Evolutionary conservation across 2,329 filamentous ascomycete species (phyloP).

Genomic region (Shiraia bambusicola): DNA sequence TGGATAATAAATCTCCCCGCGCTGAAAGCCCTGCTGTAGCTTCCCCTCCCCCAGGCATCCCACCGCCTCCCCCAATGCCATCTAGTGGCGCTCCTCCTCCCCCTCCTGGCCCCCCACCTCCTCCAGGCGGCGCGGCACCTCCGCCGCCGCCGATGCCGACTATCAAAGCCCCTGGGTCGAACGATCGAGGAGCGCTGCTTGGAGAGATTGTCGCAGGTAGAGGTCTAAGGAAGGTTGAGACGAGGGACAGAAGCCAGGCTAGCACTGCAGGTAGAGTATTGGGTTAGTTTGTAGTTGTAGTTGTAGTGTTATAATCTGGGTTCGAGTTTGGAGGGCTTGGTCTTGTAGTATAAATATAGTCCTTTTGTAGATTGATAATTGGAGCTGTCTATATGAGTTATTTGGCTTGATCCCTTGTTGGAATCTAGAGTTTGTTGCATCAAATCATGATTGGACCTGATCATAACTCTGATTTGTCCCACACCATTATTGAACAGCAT

Average conservation of each 20-base stretch:
- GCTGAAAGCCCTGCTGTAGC: constrained; percentile 46
- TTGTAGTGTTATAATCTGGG: background rate
- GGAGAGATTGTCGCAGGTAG: constrained; percentile 81
- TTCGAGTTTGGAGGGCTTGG: background rate
- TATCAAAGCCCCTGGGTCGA: constrained; percentile 30
- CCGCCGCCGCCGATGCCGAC: constrained; percentile 50
- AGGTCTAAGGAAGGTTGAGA: constrained; percentile 81
- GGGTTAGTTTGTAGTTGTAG: constrained; percentile 2
- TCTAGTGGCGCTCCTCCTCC: constrained; percentile 45
- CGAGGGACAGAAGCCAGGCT: constrained; percentile 79
- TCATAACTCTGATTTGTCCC: too few relatives aligned
- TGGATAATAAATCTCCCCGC: constrained; percentile 65
- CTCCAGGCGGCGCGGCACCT: constrained; percentile 35
- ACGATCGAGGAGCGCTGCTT: constrained; percentile 63
- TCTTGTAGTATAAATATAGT: constrained; percentile 4
- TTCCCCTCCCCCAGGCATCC: constrained; percentile 46
- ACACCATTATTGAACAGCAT: too few relatives aligned
- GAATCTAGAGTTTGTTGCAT: too few relatives aligned
- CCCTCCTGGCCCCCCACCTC: constrained; percentile 54
- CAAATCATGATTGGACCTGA: too few relatives aligned
- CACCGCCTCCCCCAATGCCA: constrained; percentile 57
- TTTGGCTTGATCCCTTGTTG: too few relatives aligned
- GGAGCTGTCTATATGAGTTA: constrained; percentile 1
- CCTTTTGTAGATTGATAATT: constrained; percentile 8
- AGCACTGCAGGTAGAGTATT: constrained; percentile 73